phyloP scores from a whole-genome alignment of 106 monocot genomes.

The Dactylorhiza incarnata region DNA sequence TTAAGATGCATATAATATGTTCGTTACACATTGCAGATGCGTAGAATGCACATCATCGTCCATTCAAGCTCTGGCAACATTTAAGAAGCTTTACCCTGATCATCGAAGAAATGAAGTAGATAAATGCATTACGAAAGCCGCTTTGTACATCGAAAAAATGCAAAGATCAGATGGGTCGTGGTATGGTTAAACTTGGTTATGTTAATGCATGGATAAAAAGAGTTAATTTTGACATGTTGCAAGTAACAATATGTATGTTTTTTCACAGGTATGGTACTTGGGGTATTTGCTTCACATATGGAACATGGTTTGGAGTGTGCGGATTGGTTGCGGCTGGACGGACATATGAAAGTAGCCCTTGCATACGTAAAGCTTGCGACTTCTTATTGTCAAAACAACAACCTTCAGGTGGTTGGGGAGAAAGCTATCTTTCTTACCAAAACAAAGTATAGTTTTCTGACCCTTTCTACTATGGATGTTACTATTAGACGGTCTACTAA shows the following conservation, averaged over 20 bases:
- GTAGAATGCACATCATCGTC: conserved; percentile 43
- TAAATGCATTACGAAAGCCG: conserved; percentile 22
- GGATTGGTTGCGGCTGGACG: conserved; percentile 9
- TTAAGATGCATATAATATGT: too few relatives aligned
- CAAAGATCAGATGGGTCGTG: conserved; percentile 42
- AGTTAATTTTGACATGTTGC: too few relatives aligned
- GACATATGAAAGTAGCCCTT: conserved; percentile 4
- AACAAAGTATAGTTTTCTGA: background rate
- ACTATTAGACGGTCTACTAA: too few relatives aligned
- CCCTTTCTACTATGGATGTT: too few relatives aligned
- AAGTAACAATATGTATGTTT: too few relatives aligned
- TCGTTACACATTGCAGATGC: conserved; percentile 17
- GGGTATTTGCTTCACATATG: conserved; percentile 15
- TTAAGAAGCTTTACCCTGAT: conserved; percentile 26
- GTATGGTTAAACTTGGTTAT: conserved; percentile 3
- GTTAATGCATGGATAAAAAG: too few relatives aligned
- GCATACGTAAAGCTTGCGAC: conserved; percentile 9
- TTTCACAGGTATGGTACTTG: conserved; percentile 13
- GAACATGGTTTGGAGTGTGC: conserved; percentile 17
- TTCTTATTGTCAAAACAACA: conserved; percentile 15
- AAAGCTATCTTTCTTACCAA: conserved; percentile 15
- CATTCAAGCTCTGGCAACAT: conserved; percentile 26
- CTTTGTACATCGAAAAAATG: conserved; percentile 14
- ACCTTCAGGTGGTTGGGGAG: conserved; percentile 13
- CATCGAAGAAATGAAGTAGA: conserved; percentile 35